A percentile compares a stretch with the other conserved stretches of the same genome.
Evolutionary conservation across 176 grass and related monocot genomes (phyloP).

Genomic region (Zoysia pacifica): DNA sequence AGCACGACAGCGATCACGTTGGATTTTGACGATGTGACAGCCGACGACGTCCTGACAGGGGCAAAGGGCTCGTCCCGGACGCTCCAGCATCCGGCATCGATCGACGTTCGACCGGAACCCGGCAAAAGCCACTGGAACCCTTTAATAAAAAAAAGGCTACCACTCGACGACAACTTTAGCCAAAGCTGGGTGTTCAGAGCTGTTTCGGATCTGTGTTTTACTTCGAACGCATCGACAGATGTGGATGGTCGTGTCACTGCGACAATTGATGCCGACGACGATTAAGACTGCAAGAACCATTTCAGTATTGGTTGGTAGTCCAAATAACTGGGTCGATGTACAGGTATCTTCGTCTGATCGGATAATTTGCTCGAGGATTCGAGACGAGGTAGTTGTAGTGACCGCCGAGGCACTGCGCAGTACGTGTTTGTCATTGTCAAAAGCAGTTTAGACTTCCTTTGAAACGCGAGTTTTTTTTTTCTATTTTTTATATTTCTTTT

Average conservation of each 20-base stretch:
- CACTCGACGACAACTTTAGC: constrained; percentile 14
- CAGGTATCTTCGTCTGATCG: neutral
- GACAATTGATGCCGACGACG: too few relatives aligned
- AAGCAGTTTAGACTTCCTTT: neutral
- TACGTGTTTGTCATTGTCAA: neutral
- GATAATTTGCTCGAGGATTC: neutral
- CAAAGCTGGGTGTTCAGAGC: constrained; percentile 18
- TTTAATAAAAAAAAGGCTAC: neutral
- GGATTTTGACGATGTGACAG: neutral
- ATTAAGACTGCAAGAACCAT: too few relatives aligned
- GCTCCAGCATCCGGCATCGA: neutral
- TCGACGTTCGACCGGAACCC: neutral
- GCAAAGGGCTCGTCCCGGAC: constrained; percentile 1
- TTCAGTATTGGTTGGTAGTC: too few relatives aligned
- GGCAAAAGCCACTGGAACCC: constrained; percentile 35
- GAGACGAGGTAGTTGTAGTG: neutral
- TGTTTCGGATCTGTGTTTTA: constrained; percentile 12
- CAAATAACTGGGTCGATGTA: neutral
- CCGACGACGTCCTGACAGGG: neutral
- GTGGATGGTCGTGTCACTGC: neutral
- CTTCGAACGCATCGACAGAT: constrained; percentile 50
- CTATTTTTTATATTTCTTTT: too few relatives aligned
- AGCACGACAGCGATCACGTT: neutral
- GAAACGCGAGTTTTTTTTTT: too few relatives aligned
- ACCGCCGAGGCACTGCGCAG: too few relatives aligned